phyloP scores from a whole-genome alignment of 1,284 basidiomycete species.

The Porodaedalea pini region DNA sequence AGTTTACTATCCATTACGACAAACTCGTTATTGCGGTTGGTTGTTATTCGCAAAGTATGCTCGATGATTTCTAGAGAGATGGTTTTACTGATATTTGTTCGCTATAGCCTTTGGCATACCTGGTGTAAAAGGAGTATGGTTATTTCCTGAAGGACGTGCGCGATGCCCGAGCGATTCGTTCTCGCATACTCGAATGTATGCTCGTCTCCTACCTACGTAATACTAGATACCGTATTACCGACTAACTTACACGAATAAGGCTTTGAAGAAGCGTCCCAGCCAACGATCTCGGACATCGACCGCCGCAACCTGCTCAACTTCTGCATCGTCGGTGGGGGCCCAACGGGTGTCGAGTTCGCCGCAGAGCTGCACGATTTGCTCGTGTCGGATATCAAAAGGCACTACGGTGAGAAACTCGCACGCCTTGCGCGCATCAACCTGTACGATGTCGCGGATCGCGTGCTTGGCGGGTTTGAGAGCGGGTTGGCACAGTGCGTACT shows the following conservation, averaged over 20 bases:
- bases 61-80: conserved; percentile 23
- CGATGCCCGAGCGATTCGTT: conserved; percentile 78
- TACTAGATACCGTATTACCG: not conserved
- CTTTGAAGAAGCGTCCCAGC: conserved; percentile 79
- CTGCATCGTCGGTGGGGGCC: conserved; percentile 77
- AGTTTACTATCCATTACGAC: conserved; percentile 67
- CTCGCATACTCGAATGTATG: conserved; percentile 70
- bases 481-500: conserved; percentile 56
- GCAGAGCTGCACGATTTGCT: conserved; percentile 87
- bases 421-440: conserved; percentile 66
- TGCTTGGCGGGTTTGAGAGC: conserved; percentile 77
- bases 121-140: conserved; percentile 72
- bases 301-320: conserved; percentile 71
- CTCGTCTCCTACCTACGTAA: conserved; percentile 10
- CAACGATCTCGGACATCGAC: conserved; percentile 61
- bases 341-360: conserved; percentile 80
- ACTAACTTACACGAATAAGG: conserved; percentile 33
- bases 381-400: conserved; percentile 65
- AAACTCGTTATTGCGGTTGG: conserved; percentile 84
- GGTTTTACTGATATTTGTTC: not conserved
- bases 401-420: conserved; percentile 58
- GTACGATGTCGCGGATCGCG: conserved; percentile 79
- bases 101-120: conserved; percentile 56
- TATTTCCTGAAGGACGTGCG: conserved; percentile 81
- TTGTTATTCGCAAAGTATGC: conserved; percentile 75